phyloP scores from a whole-genome alignment of 83 land plant genomes.

The Picea abies region DNA sequence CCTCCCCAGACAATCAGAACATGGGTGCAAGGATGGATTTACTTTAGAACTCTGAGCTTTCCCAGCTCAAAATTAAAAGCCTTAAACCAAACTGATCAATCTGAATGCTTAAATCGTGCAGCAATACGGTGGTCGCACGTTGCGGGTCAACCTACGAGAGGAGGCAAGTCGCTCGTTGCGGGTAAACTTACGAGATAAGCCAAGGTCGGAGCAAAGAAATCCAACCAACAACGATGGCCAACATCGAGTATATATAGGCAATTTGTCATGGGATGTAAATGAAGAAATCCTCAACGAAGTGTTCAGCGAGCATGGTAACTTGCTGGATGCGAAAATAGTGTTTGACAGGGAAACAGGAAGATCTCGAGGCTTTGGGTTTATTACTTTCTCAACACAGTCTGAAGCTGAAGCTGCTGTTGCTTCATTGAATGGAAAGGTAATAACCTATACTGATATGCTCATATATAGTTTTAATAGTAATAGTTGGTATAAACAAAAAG shows the following conservation, averaged over 20 bases:
- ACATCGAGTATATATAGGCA: conserved; percentile 67
- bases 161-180: conserved; percentile 63
- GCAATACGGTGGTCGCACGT: conserved; percentile 57
- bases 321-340: conserved; percentile 60
- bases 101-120: conserved; percentile 20
- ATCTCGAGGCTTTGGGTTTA: conserved; percentile 12
- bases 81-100: neutral
- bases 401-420: conserved; percentile 13
- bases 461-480: neutral
- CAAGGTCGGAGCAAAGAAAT: conserved; percentile 43
- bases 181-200: conserved; percentile 65
- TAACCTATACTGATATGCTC: neutral
- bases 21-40: too few species aligned
- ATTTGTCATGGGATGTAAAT: conserved; percentile 64
- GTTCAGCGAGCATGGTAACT: conserved; percentile 52
- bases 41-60: too few species aligned
- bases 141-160: conserved; percentile 68
- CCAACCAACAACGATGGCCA: conserved; percentile 26
- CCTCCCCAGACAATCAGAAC: too few species aligned
- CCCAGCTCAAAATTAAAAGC: too few species aligned
- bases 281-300: conserved; percentile 44
- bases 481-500: neutral
- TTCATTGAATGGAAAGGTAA: conserved; percentile 9
- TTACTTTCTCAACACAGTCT: conserved; percentile 1
- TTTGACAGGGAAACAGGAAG: conserved; percentile 67